Evolutionary conservation across 345 rosid species (phyloP).

Genomic region (Dipteronia sinensis): DNA sequence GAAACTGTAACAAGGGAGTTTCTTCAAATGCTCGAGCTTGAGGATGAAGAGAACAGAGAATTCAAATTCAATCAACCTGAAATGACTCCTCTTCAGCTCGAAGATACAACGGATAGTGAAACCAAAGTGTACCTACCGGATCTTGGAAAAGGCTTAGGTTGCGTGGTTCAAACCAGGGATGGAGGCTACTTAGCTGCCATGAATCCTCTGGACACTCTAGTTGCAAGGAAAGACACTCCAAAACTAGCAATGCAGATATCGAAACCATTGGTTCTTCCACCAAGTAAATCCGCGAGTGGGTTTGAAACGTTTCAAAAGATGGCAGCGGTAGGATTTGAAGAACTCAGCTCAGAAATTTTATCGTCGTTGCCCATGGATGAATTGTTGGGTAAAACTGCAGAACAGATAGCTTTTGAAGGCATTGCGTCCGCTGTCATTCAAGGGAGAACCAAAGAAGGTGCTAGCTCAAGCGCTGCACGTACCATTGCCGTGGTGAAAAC

Average conservation of each 20-base stretch:
- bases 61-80: slow-evolving; percentile 44
- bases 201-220: slow-evolving; percentile 70
- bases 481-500: slow-evolving; percentile 76
- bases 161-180: slow-evolving; percentile 84
- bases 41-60: slow-evolving; percentile 53
- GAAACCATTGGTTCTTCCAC: slow-evolving; percentile 63
- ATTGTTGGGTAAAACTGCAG: slow-evolving; percentile 87
- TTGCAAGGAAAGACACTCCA: slow-evolving; percentile 73
- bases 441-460: slow-evolving; percentile 89
- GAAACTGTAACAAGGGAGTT: slow-evolving; percentile 83
- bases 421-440: slow-evolving; percentile 93
- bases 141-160: slow-evolving; percentile 86
- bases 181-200: slow-evolving; percentile 90
- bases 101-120: slow-evolving; percentile 46
- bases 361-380: slow-evolving; percentile 79
- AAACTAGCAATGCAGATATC: slow-evolving; percentile 93
- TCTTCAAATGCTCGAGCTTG: slow-evolving; percentile 89
- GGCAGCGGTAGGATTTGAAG: slow-evolving; percentile 61
- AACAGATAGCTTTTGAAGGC: slow-evolving; percentile 96
- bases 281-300: slow-evolving; percentile 43
- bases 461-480: slow-evolving; percentile 85
- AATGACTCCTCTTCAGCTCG: slow-evolving; percentile 52
- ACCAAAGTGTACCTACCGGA: slow-evolving; percentile 68
- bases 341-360: slow-evolving; percentile 57
- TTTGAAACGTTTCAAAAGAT: slow-evolving; percentile 77